Base-by-base conservation (phyloP, 192 early-diverging fungal genomes). In the Gryganskiella cystojenkinii region DNA sequence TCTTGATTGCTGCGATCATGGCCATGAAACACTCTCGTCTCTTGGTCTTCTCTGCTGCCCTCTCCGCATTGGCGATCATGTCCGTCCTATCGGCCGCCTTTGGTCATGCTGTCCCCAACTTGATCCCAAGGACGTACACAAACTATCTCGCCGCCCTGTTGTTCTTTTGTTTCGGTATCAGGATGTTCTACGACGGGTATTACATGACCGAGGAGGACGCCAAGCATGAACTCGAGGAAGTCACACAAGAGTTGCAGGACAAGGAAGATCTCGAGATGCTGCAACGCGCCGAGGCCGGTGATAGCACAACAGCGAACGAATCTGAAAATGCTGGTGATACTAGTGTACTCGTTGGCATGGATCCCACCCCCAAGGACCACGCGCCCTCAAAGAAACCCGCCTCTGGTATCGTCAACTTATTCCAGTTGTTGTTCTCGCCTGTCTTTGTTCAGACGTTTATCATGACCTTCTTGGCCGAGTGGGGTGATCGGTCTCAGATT, bases 1-100 rank as follows among this genome's bases (percentile, higher is more conserved):
- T 99, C 71, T 87, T 99, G 60, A 98, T 99, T 61, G 95, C 96
- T 11, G 97, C 96, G 5, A 95, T 99, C 65, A 92, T 99, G 90
- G 97, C 98, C 45, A 99, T 99, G 97, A 93, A 90, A 76, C 92
- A 98, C 80, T 90, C 96, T 43, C 94, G 97, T 24, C 60, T 91
- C 44, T 85, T 97, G 51, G 92, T 99, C 28, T 99, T 99, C 81
- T 80, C 92, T 13, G 95, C 94, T 0, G 94, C 97, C 4, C 90
- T 96, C 66, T 84, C 89, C 9, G 94, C 98, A 2, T 87, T 99
- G 15, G 86, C 86, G 46, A 62, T 99, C 49, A 99, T 99, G 98
- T 96, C 98, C 3, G 86, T 99, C 35, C 90, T 99, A 19, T 98
- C 97, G 6, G 96, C 97, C 33, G 81, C 91, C 63, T 85, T 99